Evolutionary conservation across 805 yeast species (phyloP), one percentile per base, ranked within the genome.

Genomic region (Lipomyces yamadae): DNA sequence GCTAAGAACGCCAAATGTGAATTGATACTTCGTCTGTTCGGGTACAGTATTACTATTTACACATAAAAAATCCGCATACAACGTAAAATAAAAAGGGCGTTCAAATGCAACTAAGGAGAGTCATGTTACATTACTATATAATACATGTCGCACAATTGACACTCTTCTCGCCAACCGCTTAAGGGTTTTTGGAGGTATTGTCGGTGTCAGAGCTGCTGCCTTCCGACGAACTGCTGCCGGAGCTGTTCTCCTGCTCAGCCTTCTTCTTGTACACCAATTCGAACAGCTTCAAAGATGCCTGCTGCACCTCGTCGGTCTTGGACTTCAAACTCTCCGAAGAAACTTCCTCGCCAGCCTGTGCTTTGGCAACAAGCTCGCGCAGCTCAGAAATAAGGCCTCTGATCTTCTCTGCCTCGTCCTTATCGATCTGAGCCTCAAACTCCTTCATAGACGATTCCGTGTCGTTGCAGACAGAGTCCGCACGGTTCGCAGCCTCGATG

Each of bases 401-500:
- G 72, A 86, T 82, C 74, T 79, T 79, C 74, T 84, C 86, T 72
- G 82, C 86, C 74, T 84, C 88, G 61, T 80, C 81, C 81, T 83
- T 82, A 78, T 85, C 86, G 69, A 86, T 80, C 78, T 83, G 88
- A 64, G 88, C 91, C 71, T 82, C 85, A 81, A 89, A 92, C 80
- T 91, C 96, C 72, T 82, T 81, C 69, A 95, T 81, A 8, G 97
- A 94, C 79, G 84, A 84, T 78, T 92, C 97, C 61, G 97, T 92
- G 78, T 95, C 99, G 74, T 89, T 88, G 79, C 88, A 86, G 79
- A 89, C 86, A 78, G 86, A 86, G 80, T 89, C 93, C 74, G 92
- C 91, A 77, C 88, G 90, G 88, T 89, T 91, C 74, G 96, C 96
- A 73, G 83, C 79, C 82, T 91, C 96, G 77, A 93, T 88, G 66